Base-by-base conservation (phyloP, 2,329 filamentous ascomycete species). In the Penicillium concentricum region DNA sequence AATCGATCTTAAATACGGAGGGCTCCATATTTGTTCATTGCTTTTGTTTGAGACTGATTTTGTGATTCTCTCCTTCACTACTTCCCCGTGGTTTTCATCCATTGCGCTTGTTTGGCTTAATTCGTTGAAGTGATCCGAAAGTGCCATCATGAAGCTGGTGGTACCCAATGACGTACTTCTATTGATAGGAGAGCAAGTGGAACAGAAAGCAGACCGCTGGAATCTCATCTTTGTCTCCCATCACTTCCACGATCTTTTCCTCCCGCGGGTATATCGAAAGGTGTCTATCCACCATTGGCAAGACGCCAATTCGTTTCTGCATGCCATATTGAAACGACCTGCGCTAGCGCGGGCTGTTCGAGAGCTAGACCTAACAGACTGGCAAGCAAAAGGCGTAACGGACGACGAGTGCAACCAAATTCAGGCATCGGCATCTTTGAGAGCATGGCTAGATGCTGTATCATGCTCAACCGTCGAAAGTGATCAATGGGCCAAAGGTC, bases 151-250 rank as follows among this genome's bases (percentile, higher is more conserved):
- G 54, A 10, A 37, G 26, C 7, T 34, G 30, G 22, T 18, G 35
- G 48, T 67, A 24, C 58, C 72, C 22, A 68, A 68, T 59, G 70
- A 72, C 53, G 61, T 74, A 43, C 60, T 71, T 20, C 57, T 67
- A n/a, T 51, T 70, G 28, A 52, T 70, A 24, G 69, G 68, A 43
- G 68, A 71, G 37, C 62, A 61, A 3, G 42, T 70, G 24, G 60
- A 71, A 37, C 49, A 60, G n/a, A 64, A 62, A 20, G 20, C 41
- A 42, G 68, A 71, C 20, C 61, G 69, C 18, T 66, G 65, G 46
- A 68, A 66, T 28, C 61, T 70, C 12, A 44, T 68, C 13, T 66
- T 69, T 39, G 64, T 67, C 10, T 70, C 60, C 18, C 61, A 35
- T 16, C 64, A 60, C 16, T 72, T 71, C 13, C 62, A 70, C 20